These are phyloP conservation scores for Hymenoscyphus linearis DNA, from an alignment of 2,329 filamentous ascomycete genomes.

Conservation along the genomic window DNA sequence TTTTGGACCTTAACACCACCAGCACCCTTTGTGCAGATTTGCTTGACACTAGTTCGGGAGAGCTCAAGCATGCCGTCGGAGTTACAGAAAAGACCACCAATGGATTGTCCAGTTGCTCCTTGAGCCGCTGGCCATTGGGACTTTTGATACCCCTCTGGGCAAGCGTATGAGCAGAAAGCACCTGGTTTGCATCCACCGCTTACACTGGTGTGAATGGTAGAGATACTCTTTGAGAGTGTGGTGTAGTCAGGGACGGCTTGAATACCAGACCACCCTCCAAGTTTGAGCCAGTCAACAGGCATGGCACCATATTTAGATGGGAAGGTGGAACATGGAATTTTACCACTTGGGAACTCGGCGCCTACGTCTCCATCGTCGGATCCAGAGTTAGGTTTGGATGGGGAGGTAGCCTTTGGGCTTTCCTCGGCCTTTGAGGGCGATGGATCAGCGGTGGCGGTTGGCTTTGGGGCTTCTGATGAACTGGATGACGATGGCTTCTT, in stretches of 20 bases:
- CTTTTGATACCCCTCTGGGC: constrained; percentile 88
- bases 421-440: no score
- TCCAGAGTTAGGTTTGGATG: constrained; percentile 20
- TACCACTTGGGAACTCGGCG: constrained; percentile 68
- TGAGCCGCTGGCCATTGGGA: constrained; percentile 80
- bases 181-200: constrained; percentile 56
- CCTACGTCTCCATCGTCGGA: constrained; percentile 50
- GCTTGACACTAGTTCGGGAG: constrained; percentile 61
- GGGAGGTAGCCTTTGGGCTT: no score
- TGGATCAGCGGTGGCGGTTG: constrained; percentile 23
- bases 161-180: constrained; percentile 86
- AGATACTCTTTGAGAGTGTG: constrained; percentile 59
- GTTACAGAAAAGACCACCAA: constrained; percentile 84
- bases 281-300: constrained; percentile 59
- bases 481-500: constrained; percentile 7
- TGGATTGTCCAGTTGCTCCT: constrained; percentile 73
- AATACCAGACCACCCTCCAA: constrained; percentile 75
- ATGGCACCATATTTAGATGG: constrained; percentile 78
- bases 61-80: constrained; percentile 65
- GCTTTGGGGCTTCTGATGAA: constrained; percentile 18
- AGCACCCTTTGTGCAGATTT: constrained; percentile 67
- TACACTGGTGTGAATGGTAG: constrained; percentile 44
- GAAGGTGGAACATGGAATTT: constrained; percentile 66
- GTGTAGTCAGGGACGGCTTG: constrained; percentile 56
- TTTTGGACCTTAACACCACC: constrained; percentile 71